A percentile compares a stretch with the other conserved stretches of the same genome.
Evolutionary conservation across 495 filamentous ascomycete genomes (phyloP).

Genomic region (Aspergillus leporis): DNA sequence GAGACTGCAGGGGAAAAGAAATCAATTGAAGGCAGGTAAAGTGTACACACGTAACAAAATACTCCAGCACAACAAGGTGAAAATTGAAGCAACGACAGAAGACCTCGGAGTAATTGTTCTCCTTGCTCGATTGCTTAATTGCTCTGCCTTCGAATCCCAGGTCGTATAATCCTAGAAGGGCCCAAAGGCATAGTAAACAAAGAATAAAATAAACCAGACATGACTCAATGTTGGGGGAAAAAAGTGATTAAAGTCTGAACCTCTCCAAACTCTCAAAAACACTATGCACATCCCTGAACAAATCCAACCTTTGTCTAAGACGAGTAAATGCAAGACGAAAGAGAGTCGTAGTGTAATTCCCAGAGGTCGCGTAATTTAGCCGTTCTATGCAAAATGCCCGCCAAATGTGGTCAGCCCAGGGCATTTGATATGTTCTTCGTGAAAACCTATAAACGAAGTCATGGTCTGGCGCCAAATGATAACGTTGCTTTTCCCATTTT

Average conservation of each 20-base stretch:
- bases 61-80: neutral
- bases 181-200: slow-evolving; percentile 12
- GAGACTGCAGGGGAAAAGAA: neutral
- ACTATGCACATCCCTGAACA: slow-evolving; percentile 2
- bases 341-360: slow-evolving; percentile 12
- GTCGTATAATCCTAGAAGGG: neutral
- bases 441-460: slow-evolving; percentile 10
- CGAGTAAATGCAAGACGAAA: slow-evolving; percentile 19
- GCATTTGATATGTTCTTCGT: slow-evolving; percentile 18
- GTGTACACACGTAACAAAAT: slow-evolving; percentile 1
- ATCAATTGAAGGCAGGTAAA: neutral
- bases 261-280: neutral
- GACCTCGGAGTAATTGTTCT: too few relatives aligned
- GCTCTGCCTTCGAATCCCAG: neutral
- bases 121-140: neutral
- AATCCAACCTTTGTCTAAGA: slow-evolving; percentile 20
- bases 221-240: neutral
- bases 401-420: slow-evolving; percentile 6
- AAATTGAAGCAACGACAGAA: neutral
- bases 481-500: slow-evolving; percentile 16
- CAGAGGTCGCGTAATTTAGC: slow-evolving; percentile 22
- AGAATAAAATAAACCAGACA: slow-evolving; percentile 2
- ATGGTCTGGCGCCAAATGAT: slow-evolving; percentile 19
- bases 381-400: slow-evolving; percentile 28
- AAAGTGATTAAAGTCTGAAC: neutral